Conservation (phyloP, 768 basidiomycete genomes). For the Leucocoprinus sp. region DNA sequence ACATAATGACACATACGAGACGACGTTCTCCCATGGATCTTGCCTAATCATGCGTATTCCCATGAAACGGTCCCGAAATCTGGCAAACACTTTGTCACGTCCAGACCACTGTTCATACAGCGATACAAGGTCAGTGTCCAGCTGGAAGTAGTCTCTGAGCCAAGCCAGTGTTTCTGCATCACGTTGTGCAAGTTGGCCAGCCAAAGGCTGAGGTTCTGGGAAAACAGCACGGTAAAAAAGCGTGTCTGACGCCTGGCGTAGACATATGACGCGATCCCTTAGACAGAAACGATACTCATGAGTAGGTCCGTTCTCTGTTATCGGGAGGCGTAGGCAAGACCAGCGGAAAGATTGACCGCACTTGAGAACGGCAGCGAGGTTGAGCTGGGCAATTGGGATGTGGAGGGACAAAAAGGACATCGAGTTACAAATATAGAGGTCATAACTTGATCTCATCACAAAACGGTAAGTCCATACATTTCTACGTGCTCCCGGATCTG, state of each 20-base stretch:
- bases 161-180: slow-evolving; percentile 65
- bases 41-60: slow-evolving; percentile 87
- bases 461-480: slow-evolving; percentile 2
- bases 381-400: slow-evolving; percentile 59
- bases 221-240: slow-evolving; percentile 69
- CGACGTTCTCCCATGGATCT: slow-evolving; percentile 92
- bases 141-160: slow-evolving; percentile 85
- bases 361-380: slow-evolving; percentile 68
- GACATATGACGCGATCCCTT: slow-evolving; percentile 75
- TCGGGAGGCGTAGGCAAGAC: slow-evolving; percentile 41
- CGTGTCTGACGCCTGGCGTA: slow-evolving; percentile 61
- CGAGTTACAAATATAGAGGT: neutral
- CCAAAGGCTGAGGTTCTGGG: slow-evolving; percentile 35
- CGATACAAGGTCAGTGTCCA: slow-evolving; percentile 59
- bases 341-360: slow-evolving; percentile 88
- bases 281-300: slow-evolving; percentile 74
- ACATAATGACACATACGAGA: slow-evolving; percentile 57
- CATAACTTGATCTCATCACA: slow-evolving; percentile 4
- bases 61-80: slow-evolving; percentile 51
- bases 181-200: slow-evolving; percentile 25
- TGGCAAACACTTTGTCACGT: slow-evolving; percentile 69
- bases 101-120: slow-evolving; percentile 74
- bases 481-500: neutral
- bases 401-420: slow-evolving; percentile 50
- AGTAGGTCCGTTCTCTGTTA: slow-evolving; percentile 13